These are phyloP conservation scores for Cordyceps cicadae DNA, from an alignment of 2,329 filamentous ascomycete species.

Conservation along the genomic window DNA sequence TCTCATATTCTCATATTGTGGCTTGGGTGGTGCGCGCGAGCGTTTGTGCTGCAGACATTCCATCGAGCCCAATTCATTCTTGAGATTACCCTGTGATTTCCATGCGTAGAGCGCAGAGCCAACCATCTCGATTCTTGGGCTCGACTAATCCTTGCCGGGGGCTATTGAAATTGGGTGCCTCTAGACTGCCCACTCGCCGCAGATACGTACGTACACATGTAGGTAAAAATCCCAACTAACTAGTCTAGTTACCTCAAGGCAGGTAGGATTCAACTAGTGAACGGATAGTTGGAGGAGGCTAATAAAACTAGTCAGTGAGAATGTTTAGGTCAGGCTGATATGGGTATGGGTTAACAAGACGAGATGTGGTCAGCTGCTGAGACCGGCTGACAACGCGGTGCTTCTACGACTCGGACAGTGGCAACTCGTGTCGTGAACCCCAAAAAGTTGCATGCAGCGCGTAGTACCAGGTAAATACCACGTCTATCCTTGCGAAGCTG, in stretches of 20 bases:
- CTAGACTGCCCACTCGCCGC: background rate
- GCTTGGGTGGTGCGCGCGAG: background rate
- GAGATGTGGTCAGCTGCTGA: background rate
- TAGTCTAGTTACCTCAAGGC: background rate
- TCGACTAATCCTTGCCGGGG: background rate
- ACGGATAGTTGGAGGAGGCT: background rate
- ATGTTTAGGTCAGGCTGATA: no score
- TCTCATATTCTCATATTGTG: background rate
- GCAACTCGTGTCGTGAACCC: background rate
- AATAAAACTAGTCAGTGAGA: no score
- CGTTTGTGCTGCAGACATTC: background rate
- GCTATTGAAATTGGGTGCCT: conserved; percentile 2
- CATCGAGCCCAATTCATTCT: background rate
- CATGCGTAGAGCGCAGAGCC: no score
- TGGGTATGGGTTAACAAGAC: background rate
- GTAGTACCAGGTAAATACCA: no score
- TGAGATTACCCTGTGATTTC: background rate
- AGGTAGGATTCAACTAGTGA: background rate
- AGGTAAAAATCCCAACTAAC: background rate
- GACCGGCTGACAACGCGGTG: background rate
- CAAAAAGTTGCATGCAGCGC: background rate
- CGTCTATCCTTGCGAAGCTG: no score
- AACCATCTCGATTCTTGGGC: background rate
- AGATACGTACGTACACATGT: background rate
- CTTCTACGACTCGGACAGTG: background rate